A percentile compares a stretch with the other conserved stretches of the same genome.
Evolutionary conservation across 148 eudicot species (phyloP).

Genomic region (Rhododendron mucronatum): DNA sequence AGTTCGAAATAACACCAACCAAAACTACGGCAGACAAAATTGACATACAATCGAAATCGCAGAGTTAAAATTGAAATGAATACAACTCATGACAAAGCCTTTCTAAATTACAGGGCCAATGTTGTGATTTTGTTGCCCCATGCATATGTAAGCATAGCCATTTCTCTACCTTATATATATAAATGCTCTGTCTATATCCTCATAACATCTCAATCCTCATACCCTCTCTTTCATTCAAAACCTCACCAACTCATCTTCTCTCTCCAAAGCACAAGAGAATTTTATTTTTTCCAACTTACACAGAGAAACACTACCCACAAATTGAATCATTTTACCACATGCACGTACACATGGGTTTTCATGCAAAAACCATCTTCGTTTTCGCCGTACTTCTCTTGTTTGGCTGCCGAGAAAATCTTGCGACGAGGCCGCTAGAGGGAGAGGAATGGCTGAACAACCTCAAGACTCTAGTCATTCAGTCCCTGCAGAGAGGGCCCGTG

Average conservation of each 20-base stretch:
- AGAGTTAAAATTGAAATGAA: not conserved
- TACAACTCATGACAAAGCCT: not conserved
- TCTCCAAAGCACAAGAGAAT: not conserved
- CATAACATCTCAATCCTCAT: not conserved
- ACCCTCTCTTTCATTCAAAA: not conserved
- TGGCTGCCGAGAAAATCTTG: not conserved
- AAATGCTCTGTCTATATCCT: not conserved
- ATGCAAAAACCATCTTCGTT: not conserved
- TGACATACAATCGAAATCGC: not conserved
- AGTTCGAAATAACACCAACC: not conserved
- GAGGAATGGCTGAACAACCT: not conserved
- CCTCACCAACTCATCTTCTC: not conserved
- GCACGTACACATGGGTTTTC: not conserved
- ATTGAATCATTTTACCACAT: not conserved
- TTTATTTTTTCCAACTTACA: not conserved
- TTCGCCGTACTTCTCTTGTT: not conserved
- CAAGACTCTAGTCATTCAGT: not conserved
- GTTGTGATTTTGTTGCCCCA: not conserved
- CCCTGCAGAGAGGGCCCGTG: slow-evolving; percentile 9
- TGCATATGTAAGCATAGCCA: not conserved
- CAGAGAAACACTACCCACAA: not conserved
- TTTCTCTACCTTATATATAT: not conserved
- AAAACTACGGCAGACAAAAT: not conserved
- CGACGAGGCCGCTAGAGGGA: not conserved
- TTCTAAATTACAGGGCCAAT: not conserved